phyloP scores from a whole-genome alignment of 2,329 filamentous ascomycete genomes.

The Septoria linicola region DNA sequence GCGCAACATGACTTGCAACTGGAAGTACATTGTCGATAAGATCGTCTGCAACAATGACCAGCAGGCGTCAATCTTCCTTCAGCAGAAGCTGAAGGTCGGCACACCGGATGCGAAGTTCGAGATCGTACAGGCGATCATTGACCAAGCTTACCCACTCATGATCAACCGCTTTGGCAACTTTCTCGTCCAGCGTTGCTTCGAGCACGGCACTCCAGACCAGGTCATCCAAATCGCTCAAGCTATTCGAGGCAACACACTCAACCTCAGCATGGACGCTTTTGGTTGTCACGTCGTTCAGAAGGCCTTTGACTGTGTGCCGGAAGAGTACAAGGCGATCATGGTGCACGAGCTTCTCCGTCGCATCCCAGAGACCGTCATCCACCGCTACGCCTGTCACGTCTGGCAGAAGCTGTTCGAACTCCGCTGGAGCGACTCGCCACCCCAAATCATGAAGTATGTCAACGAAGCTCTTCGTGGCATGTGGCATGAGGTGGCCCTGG shows the following conservation, averaged over 20 bases:
- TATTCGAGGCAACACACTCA: slow-evolving; percentile 90
- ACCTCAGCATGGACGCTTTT: slow-evolving; percentile 96
- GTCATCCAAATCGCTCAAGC: slow-evolving; percentile 91
- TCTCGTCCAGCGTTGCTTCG: slow-evolving; percentile 96
- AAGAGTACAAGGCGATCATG: slow-evolving; percentile 98
- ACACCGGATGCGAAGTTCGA: slow-evolving; percentile 95
- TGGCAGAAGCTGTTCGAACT: slow-evolving; percentile 99
- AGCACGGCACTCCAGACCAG: slow-evolving; percentile 93
- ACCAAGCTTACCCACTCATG: slow-evolving; percentile 93
- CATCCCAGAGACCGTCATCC: slow-evolving; percentile 96
- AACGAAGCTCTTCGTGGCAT: slow-evolving; percentile 92
- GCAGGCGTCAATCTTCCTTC: slow-evolving; percentile 96
- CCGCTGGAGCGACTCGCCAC: slow-evolving; percentile 89
- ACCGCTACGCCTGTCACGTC: slow-evolving; percentile 97
- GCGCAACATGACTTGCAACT: slow-evolving; percentile 95
- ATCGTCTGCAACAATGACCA: slow-evolving; percentile 99
- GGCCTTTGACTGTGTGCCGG: slow-evolving; percentile 94
- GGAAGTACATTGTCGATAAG: slow-evolving; percentile 99
- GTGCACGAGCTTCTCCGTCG: slow-evolving; percentile 94
- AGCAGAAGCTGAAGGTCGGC: slow-evolving; percentile 97
- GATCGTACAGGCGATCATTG: slow-evolving; percentile 93
- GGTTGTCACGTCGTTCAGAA: slow-evolving; percentile 98
- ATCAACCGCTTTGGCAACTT: slow-evolving; percentile 99
- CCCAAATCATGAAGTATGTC: slow-evolving; percentile 97
- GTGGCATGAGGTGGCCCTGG: slow-evolving; percentile 98